Base-by-base conservation (phyloP, 75 land plant species). In the Picea sitchensis region DNA sequence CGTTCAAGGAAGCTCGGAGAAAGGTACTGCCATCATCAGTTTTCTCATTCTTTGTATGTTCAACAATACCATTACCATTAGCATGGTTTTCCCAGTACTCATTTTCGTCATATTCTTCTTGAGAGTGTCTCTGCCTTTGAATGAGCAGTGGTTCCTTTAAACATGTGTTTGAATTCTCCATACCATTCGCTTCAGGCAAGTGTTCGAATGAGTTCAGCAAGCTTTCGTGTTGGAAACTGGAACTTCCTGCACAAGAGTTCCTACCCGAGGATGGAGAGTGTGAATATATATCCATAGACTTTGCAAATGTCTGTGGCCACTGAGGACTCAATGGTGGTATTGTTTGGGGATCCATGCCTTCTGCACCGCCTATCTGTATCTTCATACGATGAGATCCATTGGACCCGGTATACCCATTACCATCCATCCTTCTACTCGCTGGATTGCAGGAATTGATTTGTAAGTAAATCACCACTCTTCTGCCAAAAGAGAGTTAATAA, bases 281-380 rank as follows among this genome's bases (percentile, higher is more conserved):
- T 41, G 82, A 60, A 76, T 73, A 83, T 5, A 83, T 56, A 38
- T 83, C 77, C 84, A 83, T 83, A 18, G 82, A 41, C 56, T 58
- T 73, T 23, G 77, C 77, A 81, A 83, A 80, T 7, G 82, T 71
- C 67, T 83, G 82, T 14, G 84, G 84, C 84, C 84, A 83, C n/a
- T 51, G 11, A 51, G 56, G 56, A 51, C 56, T 51, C 56, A 51
- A 11, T 51, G 11, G 56, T 51, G 56, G 56, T 51, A 51, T 51
- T 51, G 12, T 51, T 51, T 51, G 56, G 56, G 56, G 11, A 51
- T 51, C 56, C 56, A 1, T 11, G 56, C 12, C 56, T 51, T 51
- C 12, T 9, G 11, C 56, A 8, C 9, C 56, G 56, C 11, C 11
- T 11, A 1, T 51, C 56, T 51, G 56, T 51, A 51, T 51, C 12